These are phyloP conservation scores for Trifolium repens DNA, from an alignment of 306 rosid species.

Conservation along the genomic window DNA sequence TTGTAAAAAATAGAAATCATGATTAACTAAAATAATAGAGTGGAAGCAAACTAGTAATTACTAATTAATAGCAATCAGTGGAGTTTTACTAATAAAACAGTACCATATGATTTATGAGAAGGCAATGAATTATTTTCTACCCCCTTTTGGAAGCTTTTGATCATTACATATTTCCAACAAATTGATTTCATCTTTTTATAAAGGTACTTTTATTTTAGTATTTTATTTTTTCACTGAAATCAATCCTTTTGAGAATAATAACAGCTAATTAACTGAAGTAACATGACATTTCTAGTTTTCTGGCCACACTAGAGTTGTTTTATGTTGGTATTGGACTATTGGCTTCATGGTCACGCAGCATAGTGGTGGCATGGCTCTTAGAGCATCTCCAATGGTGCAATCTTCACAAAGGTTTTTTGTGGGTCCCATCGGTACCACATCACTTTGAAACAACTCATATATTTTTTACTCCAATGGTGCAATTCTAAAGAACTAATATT, in stretches of 20 bases:
- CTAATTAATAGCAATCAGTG: slow-evolving; percentile 32
- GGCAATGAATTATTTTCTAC: slow-evolving; percentile 41
- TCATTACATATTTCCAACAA: slow-evolving; percentile 50
- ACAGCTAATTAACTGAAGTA: slow-evolving; percentile 12
- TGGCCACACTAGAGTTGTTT: slow-evolving; percentile 21
- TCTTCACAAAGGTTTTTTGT: too few relatives aligned
- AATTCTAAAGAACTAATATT: too few relatives aligned
- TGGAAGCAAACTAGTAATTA: slow-evolving; percentile 37
- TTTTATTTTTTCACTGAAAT: slow-evolving; percentile 22
- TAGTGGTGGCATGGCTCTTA: slow-evolving; percentile 29
- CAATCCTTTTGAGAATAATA: slow-evolving; percentile 22
- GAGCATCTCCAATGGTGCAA: too few relatives aligned
- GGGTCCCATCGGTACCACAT: too few relatives aligned
- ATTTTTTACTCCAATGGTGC: too few relatives aligned
- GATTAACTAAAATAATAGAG: slow-evolving; percentile 31
- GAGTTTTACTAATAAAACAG: slow-evolving; percentile 43
- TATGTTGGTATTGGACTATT: not conserved
- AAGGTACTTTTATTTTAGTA: slow-evolving; percentile 39
- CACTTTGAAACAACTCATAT: too few relatives aligned
- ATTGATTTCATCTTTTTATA: slow-evolving; percentile 48
- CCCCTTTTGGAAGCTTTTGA: slow-evolving; percentile 53
- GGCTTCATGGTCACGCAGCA: not conserved
- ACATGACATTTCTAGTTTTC: slow-evolving; percentile 31
- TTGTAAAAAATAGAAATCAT: slow-evolving; percentile 28
- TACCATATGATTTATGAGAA: slow-evolving; percentile 31